Conservation (phyloP, 768 basidiomycete genomes). For the Russula earlei region DNA sequence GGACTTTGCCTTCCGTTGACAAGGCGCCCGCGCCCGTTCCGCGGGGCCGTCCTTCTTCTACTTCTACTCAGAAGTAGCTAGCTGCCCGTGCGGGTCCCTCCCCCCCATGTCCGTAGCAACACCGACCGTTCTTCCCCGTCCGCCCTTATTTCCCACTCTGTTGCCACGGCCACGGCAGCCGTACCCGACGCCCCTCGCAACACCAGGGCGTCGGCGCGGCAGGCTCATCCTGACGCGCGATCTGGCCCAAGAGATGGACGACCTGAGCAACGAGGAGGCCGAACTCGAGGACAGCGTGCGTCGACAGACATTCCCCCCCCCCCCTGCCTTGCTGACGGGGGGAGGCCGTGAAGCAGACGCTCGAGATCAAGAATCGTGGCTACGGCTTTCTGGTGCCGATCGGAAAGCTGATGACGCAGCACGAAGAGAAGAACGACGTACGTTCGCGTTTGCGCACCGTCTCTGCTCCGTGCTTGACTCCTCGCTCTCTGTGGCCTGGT, state of each 20-base stretch:
- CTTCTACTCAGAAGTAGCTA: too few species aligned
- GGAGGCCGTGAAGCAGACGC: slow-evolving; percentile 34
- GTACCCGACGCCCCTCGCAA: slow-evolving; percentile 50
- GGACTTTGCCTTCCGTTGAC: too few species aligned
- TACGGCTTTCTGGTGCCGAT: slow-evolving; percentile 62
- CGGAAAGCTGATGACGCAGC: slow-evolving; percentile 60
- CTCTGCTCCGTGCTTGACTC: neutral
- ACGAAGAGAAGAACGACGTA: slow-evolving; percentile 82
- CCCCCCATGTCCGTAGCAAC: slow-evolving; percentile 43
- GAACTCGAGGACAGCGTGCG: slow-evolving; percentile 70
- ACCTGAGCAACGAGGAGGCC: slow-evolving; percentile 75
- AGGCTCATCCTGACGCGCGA: slow-evolving; percentile 57
- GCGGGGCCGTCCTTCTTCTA: too few species aligned
- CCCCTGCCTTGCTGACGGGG: neutral
- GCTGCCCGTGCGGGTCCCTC: neutral
- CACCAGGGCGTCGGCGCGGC: slow-evolving; percentile 40
- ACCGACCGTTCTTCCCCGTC: slow-evolving; percentile 65
- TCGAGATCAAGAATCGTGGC: slow-evolving; percentile 55
- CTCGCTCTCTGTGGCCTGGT: too few species aligned
- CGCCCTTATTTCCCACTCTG: slow-evolving; percentile 52
- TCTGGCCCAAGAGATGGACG: slow-evolving; percentile 68
- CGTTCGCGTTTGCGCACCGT: slow-evolving; percentile 15
- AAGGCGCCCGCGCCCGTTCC: too few species aligned
- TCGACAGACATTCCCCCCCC: neutral
- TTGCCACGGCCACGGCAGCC: slow-evolving; percentile 59